Percentiles rank a stretch among this genome's conserved stretches.
phyloP scores from a whole-genome alignment of 768 basidiomycete species.

The Boletus reticuloceps region DNA sequence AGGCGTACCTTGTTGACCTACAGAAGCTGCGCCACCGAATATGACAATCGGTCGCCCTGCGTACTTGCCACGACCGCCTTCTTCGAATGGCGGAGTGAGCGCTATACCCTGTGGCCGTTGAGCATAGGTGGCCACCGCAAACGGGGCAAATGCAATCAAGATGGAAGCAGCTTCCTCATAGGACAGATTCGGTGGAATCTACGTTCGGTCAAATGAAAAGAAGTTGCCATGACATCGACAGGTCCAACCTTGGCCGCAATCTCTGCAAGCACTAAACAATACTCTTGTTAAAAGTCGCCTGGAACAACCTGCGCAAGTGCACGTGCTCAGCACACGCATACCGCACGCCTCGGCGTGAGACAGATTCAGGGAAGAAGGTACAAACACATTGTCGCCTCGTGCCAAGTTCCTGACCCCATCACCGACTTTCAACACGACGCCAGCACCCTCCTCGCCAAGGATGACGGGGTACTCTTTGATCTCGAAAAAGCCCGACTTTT shows the following conservation, averaged over 20 bases:
- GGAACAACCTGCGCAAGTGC: slow-evolving; percentile 1
- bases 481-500: neutral
- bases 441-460: slow-evolving; percentile 37
- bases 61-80: slow-evolving; percentile 29
- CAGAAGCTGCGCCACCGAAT: slow-evolving; percentile 35
- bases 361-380: neutral
- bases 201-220: neutral
- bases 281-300: slow-evolving; percentile 11
- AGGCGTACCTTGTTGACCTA: slow-evolving; percentile 35
- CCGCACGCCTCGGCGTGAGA: too few relatives aligned
- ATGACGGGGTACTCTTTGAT: slow-evolving; percentile 35
- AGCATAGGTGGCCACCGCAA: slow-evolving; percentile 33
- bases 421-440: slow-evolving; percentile 36
- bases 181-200: slow-evolving; percentile 34
- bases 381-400: slow-evolving; percentile 31
- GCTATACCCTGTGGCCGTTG: slow-evolving; percentile 25
- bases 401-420: slow-evolving; percentile 31
- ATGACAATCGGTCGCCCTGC: slow-evolving; percentile 31
- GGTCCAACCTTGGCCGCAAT: slow-evolving; percentile 10
- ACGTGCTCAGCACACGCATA: neutral
- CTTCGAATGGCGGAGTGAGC: slow-evolving; percentile 28
- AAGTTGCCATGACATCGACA: neutral
- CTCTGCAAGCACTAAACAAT: slow-evolving; percentile 13
- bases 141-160: slow-evolving; percentile 31
- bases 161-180: slow-evolving; percentile 38